phyloP scores from a whole-genome alignment of 768 basidiomycete species.

The Termitomyces sp. region DNA sequence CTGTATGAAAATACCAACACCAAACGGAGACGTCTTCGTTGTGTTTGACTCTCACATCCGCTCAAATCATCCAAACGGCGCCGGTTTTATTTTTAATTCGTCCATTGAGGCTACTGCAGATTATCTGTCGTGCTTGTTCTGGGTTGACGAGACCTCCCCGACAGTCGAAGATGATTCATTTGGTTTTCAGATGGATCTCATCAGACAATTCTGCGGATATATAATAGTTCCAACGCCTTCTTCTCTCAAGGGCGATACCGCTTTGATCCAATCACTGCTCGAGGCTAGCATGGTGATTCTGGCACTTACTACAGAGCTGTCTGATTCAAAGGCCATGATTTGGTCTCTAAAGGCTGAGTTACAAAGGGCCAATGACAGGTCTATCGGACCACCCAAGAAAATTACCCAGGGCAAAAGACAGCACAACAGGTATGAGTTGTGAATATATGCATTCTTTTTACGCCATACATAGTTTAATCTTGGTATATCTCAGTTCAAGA shows the following conservation, averaged over 20 bases:
- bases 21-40: conserved; percentile 39
- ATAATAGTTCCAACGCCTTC: conserved; percentile 37
- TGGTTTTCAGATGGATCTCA: conserved; percentile 60
- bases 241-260: conserved; percentile 11
- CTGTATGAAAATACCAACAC: conserved; percentile 37
- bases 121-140: conserved; percentile 44
- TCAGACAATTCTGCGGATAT: conserved; percentile 58
- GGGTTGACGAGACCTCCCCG: conserved; percentile 34
- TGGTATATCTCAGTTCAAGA: neutral
- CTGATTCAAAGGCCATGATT: conserved; percentile 27
- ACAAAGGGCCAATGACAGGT: neutral
- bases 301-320: conserved; percentile 34
- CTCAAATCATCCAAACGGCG: conserved; percentile 53
- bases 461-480: neutral
- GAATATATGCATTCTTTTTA: neutral
- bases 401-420: neutral
- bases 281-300: conserved; percentile 51
- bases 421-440: neutral
- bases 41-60: conserved; percentile 70
- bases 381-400: neutral
- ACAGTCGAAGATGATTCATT: conserved; percentile 22
- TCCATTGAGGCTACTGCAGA: conserved; percentile 39
- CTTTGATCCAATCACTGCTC: conserved; percentile 32
- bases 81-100: conserved; percentile 52
- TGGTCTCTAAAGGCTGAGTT: conserved; percentile 3